These are phyloP conservation scores for Sporothrix brasiliensis DNA, from an alignment of 2,329 filamentous ascomycete species.

Conservation along the genomic window DNA sequence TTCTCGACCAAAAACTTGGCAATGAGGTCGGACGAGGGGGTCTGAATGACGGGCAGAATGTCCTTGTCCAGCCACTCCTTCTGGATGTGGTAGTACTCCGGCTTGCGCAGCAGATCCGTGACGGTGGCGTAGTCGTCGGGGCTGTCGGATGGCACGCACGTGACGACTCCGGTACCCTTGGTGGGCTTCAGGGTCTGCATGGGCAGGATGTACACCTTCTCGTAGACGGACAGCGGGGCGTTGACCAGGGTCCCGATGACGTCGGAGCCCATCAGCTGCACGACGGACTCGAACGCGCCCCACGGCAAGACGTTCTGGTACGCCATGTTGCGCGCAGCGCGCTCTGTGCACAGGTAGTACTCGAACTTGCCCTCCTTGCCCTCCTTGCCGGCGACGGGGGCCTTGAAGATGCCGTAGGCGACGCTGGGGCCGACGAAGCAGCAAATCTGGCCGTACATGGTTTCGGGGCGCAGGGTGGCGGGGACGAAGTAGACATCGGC, in stretches of 20 bases:
- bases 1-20: conserved; percentile 84
- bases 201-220: conserved; percentile 81
- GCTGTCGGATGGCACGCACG: conserved; percentile 91
- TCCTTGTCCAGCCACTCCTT: conserved; percentile 95
- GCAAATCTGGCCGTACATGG: conserved; percentile 97
- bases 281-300: conserved; percentile 67
- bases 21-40: conserved; percentile 77
- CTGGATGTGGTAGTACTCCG: conserved; percentile 93
- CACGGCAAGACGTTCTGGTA: conserved; percentile 84
- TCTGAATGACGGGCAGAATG: conserved; percentile 85
- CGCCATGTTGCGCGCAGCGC: conserved; percentile 89
- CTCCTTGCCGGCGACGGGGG: conserved; percentile 50
- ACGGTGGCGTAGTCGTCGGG: conserved; percentile 94
- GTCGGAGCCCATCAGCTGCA: conserved; percentile 74
- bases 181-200: conserved; percentile 92
- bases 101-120: conserved; percentile 87
- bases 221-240: conserved; percentile 85
- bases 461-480: conserved; percentile 89
- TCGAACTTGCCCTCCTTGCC: conserved; percentile 63
- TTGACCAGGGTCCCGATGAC: conserved; percentile 87
- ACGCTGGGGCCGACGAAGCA: conserved; percentile 94
- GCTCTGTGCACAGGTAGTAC: conserved; percentile 65
- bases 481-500: conserved; percentile 87
- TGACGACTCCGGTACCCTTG: conserved; percentile 96
- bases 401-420: conserved; percentile 76